A percentile compares a stretch with the other conserved stretches of the same genome.
Conservation (phyloP, 179 eudicot species). For the Actinidia polygama region DNA sequence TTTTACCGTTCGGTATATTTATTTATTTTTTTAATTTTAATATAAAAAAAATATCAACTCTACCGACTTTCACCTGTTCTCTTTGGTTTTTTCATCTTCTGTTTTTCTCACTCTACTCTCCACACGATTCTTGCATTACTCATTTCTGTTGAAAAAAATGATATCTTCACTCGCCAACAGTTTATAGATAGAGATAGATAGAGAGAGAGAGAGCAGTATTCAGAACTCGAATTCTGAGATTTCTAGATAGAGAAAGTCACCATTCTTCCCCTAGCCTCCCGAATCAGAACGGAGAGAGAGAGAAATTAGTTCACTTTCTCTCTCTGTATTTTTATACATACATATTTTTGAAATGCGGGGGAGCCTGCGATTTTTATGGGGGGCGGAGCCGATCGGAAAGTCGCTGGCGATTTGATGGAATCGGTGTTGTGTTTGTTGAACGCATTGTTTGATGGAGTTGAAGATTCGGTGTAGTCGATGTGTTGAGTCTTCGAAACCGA, state of each 20-base stretch:
- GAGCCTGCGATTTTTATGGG: conserved; percentile 28
- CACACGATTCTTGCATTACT: too few species aligned
- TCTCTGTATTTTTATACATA: neutral
- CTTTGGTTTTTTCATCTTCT: neutral
- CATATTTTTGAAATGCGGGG: conserved; percentile 35
- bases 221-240: neutral
- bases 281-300: neutral
- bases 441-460: conserved; percentile 70
- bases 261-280: neutral
- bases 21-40: neutral
- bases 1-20: neutral
- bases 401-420: conserved; percentile 55
- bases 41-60: neutral
- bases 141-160: neutral
- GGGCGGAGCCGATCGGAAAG: conserved; percentile 39
- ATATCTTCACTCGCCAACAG: neutral
- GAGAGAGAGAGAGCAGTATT: neutral
- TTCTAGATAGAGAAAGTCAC: neutral
- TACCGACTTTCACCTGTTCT: conserved; percentile 30
- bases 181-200: neutral
- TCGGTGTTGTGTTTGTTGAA: conserved; percentile 26
- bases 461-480: conserved; percentile 56
- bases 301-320: neutral
- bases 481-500: conserved; percentile 24
- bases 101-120: neutral